These are phyloP conservation scores for Elsinoe arachidis DNA, from an alignment of 2,329 filamentous ascomycete species.

Conservation along the genomic window DNA sequence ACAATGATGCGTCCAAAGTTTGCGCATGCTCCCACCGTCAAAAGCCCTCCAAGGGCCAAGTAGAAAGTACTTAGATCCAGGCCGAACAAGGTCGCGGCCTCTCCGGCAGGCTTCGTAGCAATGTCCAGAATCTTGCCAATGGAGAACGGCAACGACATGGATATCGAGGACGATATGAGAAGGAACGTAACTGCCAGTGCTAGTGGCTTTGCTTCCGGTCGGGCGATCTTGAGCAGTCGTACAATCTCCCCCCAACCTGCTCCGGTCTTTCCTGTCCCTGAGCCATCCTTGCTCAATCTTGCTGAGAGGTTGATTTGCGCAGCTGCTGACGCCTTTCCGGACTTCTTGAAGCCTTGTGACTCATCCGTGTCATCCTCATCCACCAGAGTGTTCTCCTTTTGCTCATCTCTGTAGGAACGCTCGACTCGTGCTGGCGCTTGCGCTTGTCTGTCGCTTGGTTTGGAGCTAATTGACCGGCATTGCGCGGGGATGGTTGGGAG, in stretches of 20 bases:
- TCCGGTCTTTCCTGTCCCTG: conserved; percentile 33
- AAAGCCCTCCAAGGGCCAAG: conserved; percentile 59
- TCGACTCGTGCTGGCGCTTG: conserved; percentile 13
- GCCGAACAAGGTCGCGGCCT: conserved; percentile 65
- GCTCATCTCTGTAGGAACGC: conserved; percentile 18
- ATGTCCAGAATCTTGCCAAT: conserved; percentile 93
- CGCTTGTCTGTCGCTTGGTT: conserved; percentile 13
- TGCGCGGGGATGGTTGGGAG: neutral
- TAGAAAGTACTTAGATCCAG: conserved; percentile 84
- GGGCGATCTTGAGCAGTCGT: conserved; percentile 80
- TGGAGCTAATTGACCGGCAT: neutral
- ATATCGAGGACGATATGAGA: conserved; percentile 81
- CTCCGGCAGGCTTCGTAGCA: conserved; percentile 60
- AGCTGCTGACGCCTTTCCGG: conserved; percentile 77
- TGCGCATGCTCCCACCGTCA: conserved; percentile 75
- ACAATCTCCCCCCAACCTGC: conserved; percentile 69
- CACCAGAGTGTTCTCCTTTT: conserved; percentile 19
- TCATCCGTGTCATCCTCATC: conserved; percentile 40
- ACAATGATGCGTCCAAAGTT: conserved; percentile 94
- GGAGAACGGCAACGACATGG: conserved; percentile 93
- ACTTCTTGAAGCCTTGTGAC: conserved; percentile 57
- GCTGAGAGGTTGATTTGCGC: conserved; percentile 85
- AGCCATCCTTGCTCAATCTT: conserved; percentile 73
- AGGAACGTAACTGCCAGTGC: conserved; percentile 75
- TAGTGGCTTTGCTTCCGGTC: conserved; percentile 72